Conservation (phyloP, 805 yeast species). For the Candida coleopterorum region DNA sequence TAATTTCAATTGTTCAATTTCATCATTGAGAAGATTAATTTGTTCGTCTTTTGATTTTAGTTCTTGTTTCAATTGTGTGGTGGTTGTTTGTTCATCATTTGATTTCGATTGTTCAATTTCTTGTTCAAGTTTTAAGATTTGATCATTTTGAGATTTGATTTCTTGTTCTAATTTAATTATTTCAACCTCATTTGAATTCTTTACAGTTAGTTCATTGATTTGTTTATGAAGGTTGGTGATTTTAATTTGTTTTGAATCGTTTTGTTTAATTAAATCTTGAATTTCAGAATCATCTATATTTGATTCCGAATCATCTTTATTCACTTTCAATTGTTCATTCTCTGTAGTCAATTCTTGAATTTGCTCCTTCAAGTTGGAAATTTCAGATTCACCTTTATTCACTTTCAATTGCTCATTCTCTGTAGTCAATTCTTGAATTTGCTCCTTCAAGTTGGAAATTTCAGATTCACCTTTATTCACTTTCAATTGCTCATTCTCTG, state of each 20-base stretch:
- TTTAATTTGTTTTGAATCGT: constrained; percentile 9
- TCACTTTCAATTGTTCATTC: too few relatives aligned
- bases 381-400: too few relatives aligned
- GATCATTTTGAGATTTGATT: too few relatives aligned
- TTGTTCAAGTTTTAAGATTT: too few relatives aligned
- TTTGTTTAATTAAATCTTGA: constrained; percentile 13
- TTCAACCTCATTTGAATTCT: too few relatives aligned
- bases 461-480: too few relatives aligned
- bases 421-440: not conserved
- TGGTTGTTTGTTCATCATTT: too few relatives aligned
- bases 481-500: not conserved
- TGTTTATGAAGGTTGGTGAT: not conserved
- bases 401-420: too few relatives aligned
- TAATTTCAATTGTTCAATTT: constrained; percentile 5
- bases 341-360: not conserved
- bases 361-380: constrained; percentile 2
- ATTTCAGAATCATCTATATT: not conserved
- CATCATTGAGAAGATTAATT: constrained; percentile 10
- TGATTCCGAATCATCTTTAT: not conserved
- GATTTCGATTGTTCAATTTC: too few relatives aligned
- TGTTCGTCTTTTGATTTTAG: constrained; percentile 17
- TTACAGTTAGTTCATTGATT: constrained; percentile 1
- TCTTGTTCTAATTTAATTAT: too few relatives aligned
- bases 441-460: constrained; percentile 1
- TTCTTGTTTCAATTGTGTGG: too few relatives aligned